phyloP scores from a whole-genome alignment of 2,329 filamentous ascomycete genomes.

The Fusarium aywerte region DNA sequence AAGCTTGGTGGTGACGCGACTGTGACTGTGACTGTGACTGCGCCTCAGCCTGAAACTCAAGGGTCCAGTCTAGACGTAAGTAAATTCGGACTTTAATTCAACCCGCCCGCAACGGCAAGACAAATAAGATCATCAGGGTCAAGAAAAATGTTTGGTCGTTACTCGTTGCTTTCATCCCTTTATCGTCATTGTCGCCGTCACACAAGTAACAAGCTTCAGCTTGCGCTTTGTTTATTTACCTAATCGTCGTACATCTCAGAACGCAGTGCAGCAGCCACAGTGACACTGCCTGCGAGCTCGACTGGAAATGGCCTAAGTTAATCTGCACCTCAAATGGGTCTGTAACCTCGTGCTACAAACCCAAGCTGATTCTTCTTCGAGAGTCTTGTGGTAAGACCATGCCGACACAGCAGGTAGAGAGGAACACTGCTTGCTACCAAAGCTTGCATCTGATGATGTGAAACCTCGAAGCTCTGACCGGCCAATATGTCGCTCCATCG shows the following conservation, averaged over 20 bases:
- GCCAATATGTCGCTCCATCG: slow-evolving; percentile 22
- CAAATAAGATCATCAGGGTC: slow-evolving; percentile 21
- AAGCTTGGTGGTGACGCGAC: not conserved
- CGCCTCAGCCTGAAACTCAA: slow-evolving; percentile 37
- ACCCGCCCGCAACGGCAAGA: not conserved
- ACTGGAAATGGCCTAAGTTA: slow-evolving; percentile 13
- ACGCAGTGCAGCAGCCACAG: slow-evolving; percentile 24
- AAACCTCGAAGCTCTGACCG: slow-evolving; percentile 21
- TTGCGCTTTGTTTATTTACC: slow-evolving; percentile 13
- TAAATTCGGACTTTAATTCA: slow-evolving; percentile 24
- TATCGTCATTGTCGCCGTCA: not conserved
- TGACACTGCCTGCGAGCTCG: slow-evolving; percentile 16
- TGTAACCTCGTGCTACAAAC: slow-evolving; percentile 10
- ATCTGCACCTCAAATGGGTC: slow-evolving; percentile 20
- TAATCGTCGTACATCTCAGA: not conserved
- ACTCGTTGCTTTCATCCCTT: not conserved
- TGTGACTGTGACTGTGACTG: not conserved
- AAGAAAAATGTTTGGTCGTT: not conserved
- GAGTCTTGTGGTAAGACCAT: slow-evolving; percentile 1
- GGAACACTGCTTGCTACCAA: slow-evolving; percentile 10
- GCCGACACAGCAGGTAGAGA: slow-evolving; percentile 11
- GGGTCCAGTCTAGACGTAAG: slow-evolving; percentile 35
- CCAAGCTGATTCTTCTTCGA: slow-evolving; percentile 16
- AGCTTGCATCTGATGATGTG: slow-evolving; percentile 17
- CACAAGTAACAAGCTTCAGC: slow-evolving; percentile 7